Conservation (phyloP, 2,329 filamentous ascomycete genomes). For the Ceratocystis smalleyi region DNA sequence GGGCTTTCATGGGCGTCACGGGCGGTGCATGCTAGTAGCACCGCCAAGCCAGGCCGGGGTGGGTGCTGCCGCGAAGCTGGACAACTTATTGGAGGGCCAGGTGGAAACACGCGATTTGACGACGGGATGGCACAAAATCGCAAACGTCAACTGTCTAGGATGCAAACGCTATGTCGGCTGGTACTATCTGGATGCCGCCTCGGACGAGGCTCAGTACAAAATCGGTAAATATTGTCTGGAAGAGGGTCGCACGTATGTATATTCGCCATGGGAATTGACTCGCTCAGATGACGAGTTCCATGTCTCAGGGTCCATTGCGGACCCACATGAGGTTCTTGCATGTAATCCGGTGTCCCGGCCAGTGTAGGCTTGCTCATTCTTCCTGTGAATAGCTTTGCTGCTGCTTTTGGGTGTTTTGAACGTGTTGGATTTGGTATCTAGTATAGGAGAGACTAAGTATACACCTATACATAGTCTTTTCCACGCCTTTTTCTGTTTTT, state of each 20-base stretch:
- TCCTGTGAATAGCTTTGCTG: neutral
- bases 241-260: slow-evolving; percentile 24
- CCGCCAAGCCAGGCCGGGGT: slow-evolving; percentile 21
- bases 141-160: slow-evolving; percentile 43
- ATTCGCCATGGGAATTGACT: slow-evolving; percentile 1
- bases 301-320: neutral
- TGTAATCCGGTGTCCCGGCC: no score
- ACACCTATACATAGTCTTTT: neutral
- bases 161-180: slow-evolving; percentile 46
- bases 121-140: slow-evolving; percentile 48
- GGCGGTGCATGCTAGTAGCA: slow-evolving; percentile 46
- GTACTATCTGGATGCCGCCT: slow-evolving; percentile 52
- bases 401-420: neutral
- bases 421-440: neutral
- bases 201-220: slow-evolving; percentile 48
- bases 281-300: neutral
- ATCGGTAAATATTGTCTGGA: slow-evolving; percentile 54
- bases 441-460: neutral
- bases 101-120: slow-evolving; percentile 42
- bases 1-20: slow-evolving; percentile 50
- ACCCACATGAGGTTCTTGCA: no score
- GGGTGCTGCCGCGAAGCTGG: slow-evolving; percentile 25
- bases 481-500: neutral
- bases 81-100: slow-evolving; percentile 41
- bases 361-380: neutral